Conservation (phyloP, 2,329 filamentous ascomycete genomes). For the Exophiala spinifera region DNA sequence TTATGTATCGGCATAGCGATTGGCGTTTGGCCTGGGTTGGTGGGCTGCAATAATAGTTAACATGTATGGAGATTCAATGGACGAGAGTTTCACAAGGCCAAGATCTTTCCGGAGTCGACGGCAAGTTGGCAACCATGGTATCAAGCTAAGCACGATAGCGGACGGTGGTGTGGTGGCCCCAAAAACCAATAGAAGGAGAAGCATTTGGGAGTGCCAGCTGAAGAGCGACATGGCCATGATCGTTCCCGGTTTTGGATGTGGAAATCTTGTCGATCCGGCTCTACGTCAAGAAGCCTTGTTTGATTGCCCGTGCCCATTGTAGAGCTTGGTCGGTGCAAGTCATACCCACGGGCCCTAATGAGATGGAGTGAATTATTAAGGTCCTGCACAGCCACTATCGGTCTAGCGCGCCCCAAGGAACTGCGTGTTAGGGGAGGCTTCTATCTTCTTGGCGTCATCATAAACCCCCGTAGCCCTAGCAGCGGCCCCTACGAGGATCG, state of each 20-base stretch:
- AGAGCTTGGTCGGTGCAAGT: too few species aligned
- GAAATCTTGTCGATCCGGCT: background rate
- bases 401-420: too few species aligned
- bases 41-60: too few species aligned
- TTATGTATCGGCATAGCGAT: constrained; percentile 3
- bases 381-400: too few species aligned
- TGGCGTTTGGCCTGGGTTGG: background rate
- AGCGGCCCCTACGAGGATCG: too few species aligned
- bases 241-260: background rate
- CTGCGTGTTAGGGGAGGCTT: too few species aligned
- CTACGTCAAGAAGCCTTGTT: background rate
- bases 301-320: too few species aligned
- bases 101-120: background rate
- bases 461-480: too few species aligned
- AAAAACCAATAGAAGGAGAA: background rate
- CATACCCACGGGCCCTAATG: too few species aligned
- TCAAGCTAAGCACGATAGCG: background rate
- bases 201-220: background rate
- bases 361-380: too few species aligned
- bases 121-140: background rate
- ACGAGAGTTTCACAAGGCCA: background rate
- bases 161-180: background rate
- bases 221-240: background rate
- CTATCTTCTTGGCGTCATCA: too few species aligned
- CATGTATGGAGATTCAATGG: background rate